A percentile compares a stretch with the other conserved stretches of the same genome.
Evolutionary conservation across 352 stramenopile species (phyloP).

Genomic region (Proteromonas lacertae): DNA sequence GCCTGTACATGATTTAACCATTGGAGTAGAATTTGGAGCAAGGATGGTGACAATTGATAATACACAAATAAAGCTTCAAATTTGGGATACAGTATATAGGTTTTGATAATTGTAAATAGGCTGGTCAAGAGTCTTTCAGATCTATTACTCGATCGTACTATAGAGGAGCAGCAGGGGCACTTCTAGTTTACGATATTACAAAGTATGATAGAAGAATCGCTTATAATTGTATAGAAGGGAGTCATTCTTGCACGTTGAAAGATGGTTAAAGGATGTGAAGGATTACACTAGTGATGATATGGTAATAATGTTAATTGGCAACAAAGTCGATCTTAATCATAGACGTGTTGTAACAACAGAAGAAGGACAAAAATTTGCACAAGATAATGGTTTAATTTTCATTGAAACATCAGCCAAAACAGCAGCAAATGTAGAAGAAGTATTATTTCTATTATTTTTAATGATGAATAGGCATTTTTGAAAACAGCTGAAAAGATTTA

Average conservation of each 20-base stretch:
- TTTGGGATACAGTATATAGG: conserved; percentile 58
- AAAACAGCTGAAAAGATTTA: conserved; percentile 21
- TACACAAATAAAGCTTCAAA: conserved; percentile 88
- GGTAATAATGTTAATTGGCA: conserved; percentile 91
- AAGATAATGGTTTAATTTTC: conserved; percentile 97
- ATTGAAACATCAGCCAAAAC: conserved; percentile 96
- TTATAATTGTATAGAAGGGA: conserved; percentile 24
- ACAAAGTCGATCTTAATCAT: conserved; percentile 87
- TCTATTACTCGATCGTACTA: conserved; percentile 98
- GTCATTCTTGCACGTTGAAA: conserved; percentile 90
- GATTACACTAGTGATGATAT: conserved; percentile 96
- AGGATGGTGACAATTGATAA: conserved; percentile 94
- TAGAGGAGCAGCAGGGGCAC: conserved; percentile 64
- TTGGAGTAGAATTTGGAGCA: conserved; percentile 91
- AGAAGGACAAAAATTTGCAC: conserved; percentile 84
- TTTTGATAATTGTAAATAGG: conserved; percentile 12
- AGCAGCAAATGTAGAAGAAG: conserved; percentile 84
- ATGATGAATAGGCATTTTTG: conserved; percentile 5
- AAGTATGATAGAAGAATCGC: not conserved
- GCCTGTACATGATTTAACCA: conserved; percentile 92
- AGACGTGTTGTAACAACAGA: conserved; percentile 55
- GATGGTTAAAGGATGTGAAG: conserved; percentile 88
- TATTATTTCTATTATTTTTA: too few species aligned
- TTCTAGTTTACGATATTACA: conserved; percentile 96
- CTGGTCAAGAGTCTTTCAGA: conserved; percentile 92